These are phyloP conservation scores for Torulaspora franciscae DNA, from an alignment of 805 yeast genomes.

Conservation along the genomic window DNA sequence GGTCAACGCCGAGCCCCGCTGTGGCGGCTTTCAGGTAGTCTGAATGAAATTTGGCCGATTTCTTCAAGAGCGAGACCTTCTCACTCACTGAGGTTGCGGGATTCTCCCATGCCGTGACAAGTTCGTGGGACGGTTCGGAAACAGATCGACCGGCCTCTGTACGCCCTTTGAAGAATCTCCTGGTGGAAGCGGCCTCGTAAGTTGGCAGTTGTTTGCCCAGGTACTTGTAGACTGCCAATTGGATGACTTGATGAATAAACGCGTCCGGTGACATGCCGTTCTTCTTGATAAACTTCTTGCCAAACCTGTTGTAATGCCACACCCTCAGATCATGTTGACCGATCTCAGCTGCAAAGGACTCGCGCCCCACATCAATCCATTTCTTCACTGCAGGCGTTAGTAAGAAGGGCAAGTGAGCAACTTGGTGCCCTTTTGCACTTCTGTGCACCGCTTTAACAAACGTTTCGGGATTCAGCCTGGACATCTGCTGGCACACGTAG, in stretches of 20 bases:
- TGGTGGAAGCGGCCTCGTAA: conserved; percentile 92
- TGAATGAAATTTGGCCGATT: conserved; percentile 71
- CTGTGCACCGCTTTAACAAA: conserved; percentile 20
- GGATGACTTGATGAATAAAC: conserved; percentile 83
- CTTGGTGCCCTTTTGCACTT: conserved; percentile 4
- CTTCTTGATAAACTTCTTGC: conserved; percentile 78
- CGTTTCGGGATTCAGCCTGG: conserved; percentile 40
- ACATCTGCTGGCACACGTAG: conserved; percentile 55
- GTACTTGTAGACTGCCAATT: conserved; percentile 81
- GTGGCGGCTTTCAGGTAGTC: conserved; percentile 70
- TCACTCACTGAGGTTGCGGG: conserved; percentile 42
- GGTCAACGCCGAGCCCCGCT: conserved; percentile 84
- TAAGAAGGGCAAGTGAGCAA: conserved; percentile 49
- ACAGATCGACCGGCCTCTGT: conserved; percentile 92
- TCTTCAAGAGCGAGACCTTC: conserved; percentile 62
- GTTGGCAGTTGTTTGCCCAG: conserved; percentile 82
- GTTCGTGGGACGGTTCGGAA: conserved; percentile 60
- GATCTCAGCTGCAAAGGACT: conserved; percentile 49
- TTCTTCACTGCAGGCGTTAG: conserved; percentile 47
- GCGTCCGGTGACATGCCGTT: conserved; percentile 92
- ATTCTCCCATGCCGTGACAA: conserved; percentile 71
- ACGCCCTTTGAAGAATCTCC: conserved; percentile 83
- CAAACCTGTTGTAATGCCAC: conserved; percentile 77
- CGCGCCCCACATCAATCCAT: conserved; percentile 53
- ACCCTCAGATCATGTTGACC: conserved; percentile 68